Evolutionary conservation across 2,329 filamentous ascomycete genomes (phyloP).

Genomic region (Chaetomium sp.): DNA sequence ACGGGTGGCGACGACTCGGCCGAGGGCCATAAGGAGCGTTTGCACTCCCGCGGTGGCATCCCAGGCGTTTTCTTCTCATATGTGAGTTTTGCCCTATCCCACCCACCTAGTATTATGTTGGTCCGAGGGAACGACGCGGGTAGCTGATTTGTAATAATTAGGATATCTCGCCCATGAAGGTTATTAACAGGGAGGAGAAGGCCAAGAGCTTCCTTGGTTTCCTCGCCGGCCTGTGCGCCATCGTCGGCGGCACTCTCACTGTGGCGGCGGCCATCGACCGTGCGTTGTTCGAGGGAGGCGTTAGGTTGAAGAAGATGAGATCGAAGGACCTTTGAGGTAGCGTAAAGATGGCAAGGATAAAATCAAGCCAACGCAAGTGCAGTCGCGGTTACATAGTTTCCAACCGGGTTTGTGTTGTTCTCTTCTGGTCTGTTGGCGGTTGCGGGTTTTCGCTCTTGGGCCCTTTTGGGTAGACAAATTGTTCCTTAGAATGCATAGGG

Average conservation of each 20-base stretch:
- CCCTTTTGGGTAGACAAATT: constrained; percentile 9
- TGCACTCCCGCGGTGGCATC: constrained; percentile 86
- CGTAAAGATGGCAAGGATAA: not conserved
- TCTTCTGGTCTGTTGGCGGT: constrained; percentile 3
- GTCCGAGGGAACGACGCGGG: not conserved
- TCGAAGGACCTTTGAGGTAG: constrained; percentile 45
- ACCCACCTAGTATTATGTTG: not conserved
- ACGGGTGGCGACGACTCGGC: constrained; percentile 74
- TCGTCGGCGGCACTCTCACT: constrained; percentile 90
- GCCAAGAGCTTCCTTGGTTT: constrained; percentile 88
- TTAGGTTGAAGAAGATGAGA: constrained; percentile 80
- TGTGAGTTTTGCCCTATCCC: constrained; percentile 49
- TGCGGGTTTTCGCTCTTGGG: not conserved
- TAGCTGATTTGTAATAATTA: constrained; percentile 29
- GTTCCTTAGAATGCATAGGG: constrained; percentile 9
- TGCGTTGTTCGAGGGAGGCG: constrained; percentile 80
- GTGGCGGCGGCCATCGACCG: constrained; percentile 92
- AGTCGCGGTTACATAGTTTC: not conserved
- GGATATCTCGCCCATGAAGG: constrained; percentile 99
- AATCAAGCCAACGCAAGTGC: not conserved
- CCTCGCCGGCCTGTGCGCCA: constrained; percentile 86
- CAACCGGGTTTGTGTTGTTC: constrained; percentile 6
- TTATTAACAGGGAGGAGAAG: constrained; percentile 90
- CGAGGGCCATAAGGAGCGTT: constrained; percentile 84
- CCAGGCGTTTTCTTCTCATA: constrained; percentile 99